phyloP scores from a whole-genome alignment of 1,284 basidiomycete species.

The Cryptococcus depauperatus region DNA sequence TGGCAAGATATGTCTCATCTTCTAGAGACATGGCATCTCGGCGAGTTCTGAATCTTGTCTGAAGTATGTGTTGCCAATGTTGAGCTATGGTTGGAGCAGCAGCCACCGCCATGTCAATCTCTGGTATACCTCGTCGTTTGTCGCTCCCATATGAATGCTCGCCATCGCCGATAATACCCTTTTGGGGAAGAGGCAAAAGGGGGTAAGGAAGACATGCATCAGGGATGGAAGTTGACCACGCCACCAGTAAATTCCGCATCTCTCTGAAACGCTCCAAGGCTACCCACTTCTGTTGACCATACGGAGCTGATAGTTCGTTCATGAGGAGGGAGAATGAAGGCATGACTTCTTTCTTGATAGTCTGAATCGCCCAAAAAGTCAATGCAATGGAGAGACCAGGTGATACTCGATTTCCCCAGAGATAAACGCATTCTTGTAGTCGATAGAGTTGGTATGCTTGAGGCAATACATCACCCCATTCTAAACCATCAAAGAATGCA shows the following conservation, averaged over 20 bases:
- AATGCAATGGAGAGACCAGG: conserved; percentile 15
- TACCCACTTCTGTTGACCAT: conserved; percentile 4
- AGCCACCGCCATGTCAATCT: conserved; percentile 18
- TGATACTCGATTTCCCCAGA: conserved; percentile 16
- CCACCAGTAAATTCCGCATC: conserved; percentile 13
- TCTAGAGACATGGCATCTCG: conserved; percentile 13
- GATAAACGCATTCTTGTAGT: conserved; percentile 23
- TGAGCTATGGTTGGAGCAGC: conserved; percentile 17
- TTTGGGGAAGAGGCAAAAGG: conserved; percentile 12
- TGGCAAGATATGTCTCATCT: conserved; percentile 19
- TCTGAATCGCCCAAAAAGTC: conserved; percentile 16
- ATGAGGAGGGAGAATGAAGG: conserved; percentile 8
- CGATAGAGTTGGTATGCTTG: conserved; percentile 22
- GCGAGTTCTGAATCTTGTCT: conserved; percentile 13
- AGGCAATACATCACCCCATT: conserved; percentile 21
- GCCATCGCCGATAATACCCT: conserved; percentile 23
- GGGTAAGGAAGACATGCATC: conserved; percentile 18
- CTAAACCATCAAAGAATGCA: conserved; percentile 9
- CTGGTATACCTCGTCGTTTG: conserved; percentile 24
- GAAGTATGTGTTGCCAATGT: conserved; percentile 22
- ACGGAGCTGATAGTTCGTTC: conserved; percentile 9
- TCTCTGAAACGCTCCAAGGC: conserved; percentile 12
- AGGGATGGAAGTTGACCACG: conserved; percentile 16
- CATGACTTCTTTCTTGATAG: conserved; percentile 3
- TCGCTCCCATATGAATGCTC: conserved; percentile 17